These are phyloP conservation scores for Syzygium aqueum DNA, from an alignment of 345 rosid genomes.

Conservation along the genomic window DNA sequence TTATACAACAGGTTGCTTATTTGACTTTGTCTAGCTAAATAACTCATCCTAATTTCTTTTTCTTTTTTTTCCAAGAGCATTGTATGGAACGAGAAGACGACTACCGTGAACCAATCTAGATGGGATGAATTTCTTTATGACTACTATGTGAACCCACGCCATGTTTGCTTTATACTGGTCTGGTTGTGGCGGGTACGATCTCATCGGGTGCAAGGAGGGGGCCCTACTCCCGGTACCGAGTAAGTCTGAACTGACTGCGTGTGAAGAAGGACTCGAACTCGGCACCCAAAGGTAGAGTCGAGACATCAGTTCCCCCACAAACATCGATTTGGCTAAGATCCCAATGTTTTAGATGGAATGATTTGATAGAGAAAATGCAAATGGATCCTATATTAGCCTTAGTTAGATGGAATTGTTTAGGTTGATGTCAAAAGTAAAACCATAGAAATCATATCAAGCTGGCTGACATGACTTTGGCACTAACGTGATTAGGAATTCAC, in stretches of 20 bases:
- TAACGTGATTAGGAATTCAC: too few relatives aligned
- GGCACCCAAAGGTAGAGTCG: neutral
- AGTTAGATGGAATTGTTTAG: neutral
- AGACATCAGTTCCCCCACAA: neutral
- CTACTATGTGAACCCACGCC: neutral
- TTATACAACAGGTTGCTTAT: neutral
- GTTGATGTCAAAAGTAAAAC: neutral
- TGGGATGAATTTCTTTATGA: neutral
- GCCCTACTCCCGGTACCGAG: fast-evolving
- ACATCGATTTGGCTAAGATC: neutral
- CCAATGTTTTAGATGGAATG: neutral
- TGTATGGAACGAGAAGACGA: neutral
- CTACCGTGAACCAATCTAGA: neutral
- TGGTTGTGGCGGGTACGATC: neutral
- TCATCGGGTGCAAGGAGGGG: neutral
- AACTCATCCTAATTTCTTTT: too few relatives aligned
- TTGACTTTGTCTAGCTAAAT: neutral
- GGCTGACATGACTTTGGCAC: neutral
- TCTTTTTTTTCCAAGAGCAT: neutral
- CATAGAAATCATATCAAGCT: neutral
- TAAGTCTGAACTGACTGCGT: neutral
- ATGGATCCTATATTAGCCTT: neutral
- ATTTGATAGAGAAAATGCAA: neutral
- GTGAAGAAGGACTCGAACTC: neutral
- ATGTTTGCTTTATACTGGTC: neutral